Evolutionary conservation across 2,329 filamentous ascomycete species (phyloP).

Genomic region (Fusarium sp.): DNA sequence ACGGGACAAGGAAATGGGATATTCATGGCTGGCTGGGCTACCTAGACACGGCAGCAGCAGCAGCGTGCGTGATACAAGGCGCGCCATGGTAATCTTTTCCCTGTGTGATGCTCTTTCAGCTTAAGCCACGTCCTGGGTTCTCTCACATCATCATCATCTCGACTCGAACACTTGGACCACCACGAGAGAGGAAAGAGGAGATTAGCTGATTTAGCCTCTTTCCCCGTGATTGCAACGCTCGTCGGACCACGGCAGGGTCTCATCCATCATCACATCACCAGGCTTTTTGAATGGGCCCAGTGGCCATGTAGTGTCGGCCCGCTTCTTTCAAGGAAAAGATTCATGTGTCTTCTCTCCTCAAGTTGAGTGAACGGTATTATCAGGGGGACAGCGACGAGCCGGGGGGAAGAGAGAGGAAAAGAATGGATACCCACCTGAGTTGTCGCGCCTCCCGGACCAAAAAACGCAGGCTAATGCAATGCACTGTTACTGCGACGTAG

Average conservation of each 20-base stretch:
- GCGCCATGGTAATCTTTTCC: background rate
- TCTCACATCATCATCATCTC: background rate
- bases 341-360: slow-evolving; percentile 6
- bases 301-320: background rate
- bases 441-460: slow-evolving; percentile 1
- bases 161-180: background rate
- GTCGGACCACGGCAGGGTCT: slow-evolving; percentile 23
- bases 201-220: slow-evolving; percentile 24
- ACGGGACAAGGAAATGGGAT: background rate
- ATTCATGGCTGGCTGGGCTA: background rate
- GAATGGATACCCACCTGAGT: background rate
- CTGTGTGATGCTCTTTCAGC: background rate
- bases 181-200: background rate
- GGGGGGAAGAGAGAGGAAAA: background rate
- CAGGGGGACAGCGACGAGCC: slow-evolving; percentile 9
- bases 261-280: background rate
- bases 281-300: background rate
- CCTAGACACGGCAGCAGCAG: background rate
- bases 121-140: background rate
- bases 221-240: slow-evolving; percentile 11
- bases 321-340: background rate
- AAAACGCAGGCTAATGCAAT: slow-evolving; percentile 29
- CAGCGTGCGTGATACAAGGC: background rate
- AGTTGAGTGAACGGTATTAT: background rate
- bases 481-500: slow-evolving; percentile 20